Evolutionary conservation across 176 grass and related monocot genomes (phyloP), one percentile per base, ranked within the genome.

Genomic region (Oryza officinalis): DNA sequence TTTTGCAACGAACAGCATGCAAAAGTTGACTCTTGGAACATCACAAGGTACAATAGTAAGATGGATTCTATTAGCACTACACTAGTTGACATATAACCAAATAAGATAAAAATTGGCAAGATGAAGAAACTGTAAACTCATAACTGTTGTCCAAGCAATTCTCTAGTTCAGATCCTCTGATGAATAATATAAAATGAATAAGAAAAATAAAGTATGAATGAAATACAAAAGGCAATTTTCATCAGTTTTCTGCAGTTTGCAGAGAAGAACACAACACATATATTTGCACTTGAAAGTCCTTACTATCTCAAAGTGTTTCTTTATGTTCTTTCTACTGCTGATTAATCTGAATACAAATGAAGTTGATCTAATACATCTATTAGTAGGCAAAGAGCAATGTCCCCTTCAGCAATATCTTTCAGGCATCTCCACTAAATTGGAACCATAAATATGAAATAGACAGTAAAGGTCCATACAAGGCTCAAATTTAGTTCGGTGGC

Each of bases 401-500:
- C 22, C 22, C 20, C 67, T 84, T 63, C 18, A 84, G 65, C n/a
- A 83, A 82, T 31, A 61, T 74, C 26, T 20, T 23, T 54, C n/a
- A 81, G 41, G 28, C 38, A 50, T 30, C 20, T 85, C 40, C 27
- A 67, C 27, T 30, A 50, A 61, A 75, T 35, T 25, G 40, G 71
- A 71, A 71, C 59, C 2, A 30, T 40, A 23, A 41, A 66, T 40
- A 81, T 44, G 43, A 76, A 80, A 41, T 54, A 81, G 71, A 59
- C 27, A 10, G 11, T 75, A 35, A 63, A 32, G 83, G 45, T 84
- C 85, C 93, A 87, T 91, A 95, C 96, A 82, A 98, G 92, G 85
- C 89, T 88, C 79, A 95, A 81, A 85, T 98, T 91, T 74, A 98
- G 27, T 80, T 95, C 89, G 32, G 60, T 54, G 37, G 80, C 87